phyloP scores from a whole-genome alignment of 1,284 basidiomycete genomes.

The Cerioporus squamosus region DNA sequence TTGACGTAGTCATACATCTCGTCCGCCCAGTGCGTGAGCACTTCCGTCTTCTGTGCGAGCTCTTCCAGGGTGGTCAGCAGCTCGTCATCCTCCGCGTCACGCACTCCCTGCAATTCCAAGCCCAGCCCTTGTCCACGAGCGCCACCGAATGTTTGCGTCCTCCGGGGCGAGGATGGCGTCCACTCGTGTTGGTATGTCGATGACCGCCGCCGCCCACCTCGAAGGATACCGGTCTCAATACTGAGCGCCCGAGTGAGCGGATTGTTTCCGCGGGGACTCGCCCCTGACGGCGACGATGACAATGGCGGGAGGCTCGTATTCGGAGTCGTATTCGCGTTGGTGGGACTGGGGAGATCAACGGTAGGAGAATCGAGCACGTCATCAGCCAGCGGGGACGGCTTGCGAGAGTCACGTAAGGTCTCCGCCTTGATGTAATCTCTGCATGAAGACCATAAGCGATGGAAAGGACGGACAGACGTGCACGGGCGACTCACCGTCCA shows the following conservation, averaged over 20 bases:
- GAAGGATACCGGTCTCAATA: slow-evolving; percentile 89
- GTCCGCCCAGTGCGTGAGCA: slow-evolving; percentile 92
- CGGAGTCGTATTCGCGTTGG: slow-evolving; percentile 51
- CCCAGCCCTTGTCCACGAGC: slow-evolving; percentile 32
- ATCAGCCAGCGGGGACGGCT: slow-evolving; percentile 49
- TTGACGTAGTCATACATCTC: slow-evolving; percentile 87
- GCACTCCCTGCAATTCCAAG: slow-evolving; percentile 36
- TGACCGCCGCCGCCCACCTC: slow-evolving; percentile 53
- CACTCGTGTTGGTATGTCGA: slow-evolving; percentile 35
- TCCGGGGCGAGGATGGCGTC: slow-evolving; percentile 50
- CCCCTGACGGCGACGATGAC: slow-evolving; percentile 68
- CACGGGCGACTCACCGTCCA: slow-evolving; percentile 62
- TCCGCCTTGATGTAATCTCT: slow-evolving; percentile 71
- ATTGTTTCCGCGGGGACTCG: slow-evolving; percentile 65
- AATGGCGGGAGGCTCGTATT: slow-evolving; percentile 45
- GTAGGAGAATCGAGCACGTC: slow-evolving; percentile 39
- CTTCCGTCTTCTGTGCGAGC: slow-evolving; percentile 93
- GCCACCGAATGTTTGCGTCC: slow-evolving; percentile 43
- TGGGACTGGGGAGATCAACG: slow-evolving; percentile 32
- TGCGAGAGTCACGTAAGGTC: slow-evolving; percentile 55
- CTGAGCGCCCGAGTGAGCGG: slow-evolving; percentile 87
- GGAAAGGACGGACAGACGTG: background rate
- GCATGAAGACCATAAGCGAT: slow-evolving; percentile 3
- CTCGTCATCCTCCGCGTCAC: slow-evolving; percentile 84
- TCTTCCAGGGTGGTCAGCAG: slow-evolving; percentile 82